Percentiles rank a stretch among this genome's conserved stretches.
Conservation (phyloP, 176 grass and related monocot species). For the Triticum aestivum region IWGSC_CS_RefSeq_v2.1 NC_057805.1:149039813-149040312, state of each 20-base stretch:
- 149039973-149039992: neutral
- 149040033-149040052: neutral
- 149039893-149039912: no score
- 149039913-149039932: neutral
- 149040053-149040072: neutral
- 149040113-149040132: neutral
- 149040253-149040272: neutral
- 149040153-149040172: neutral
- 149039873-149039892: no score
- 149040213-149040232: constrained; percentile 11
- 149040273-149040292: neutral
- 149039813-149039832: no score
- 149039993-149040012: neutral
- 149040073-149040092: neutral
- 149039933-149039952: neutral
- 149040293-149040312: neutral
- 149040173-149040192: neutral
- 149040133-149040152: constrained; percentile 6
- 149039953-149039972: neutral
- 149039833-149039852: no score
- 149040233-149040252: constrained; percentile 17
- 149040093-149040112: neutral
- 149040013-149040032: constrained; percentile 11
- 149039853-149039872: no score
- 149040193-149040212: constrained; percentile 5